These are phyloP conservation scores for Aspergillus ostianus DNA, from an alignment of 495 filamentous ascomycete genomes.

Conservation along the genomic window DNA sequence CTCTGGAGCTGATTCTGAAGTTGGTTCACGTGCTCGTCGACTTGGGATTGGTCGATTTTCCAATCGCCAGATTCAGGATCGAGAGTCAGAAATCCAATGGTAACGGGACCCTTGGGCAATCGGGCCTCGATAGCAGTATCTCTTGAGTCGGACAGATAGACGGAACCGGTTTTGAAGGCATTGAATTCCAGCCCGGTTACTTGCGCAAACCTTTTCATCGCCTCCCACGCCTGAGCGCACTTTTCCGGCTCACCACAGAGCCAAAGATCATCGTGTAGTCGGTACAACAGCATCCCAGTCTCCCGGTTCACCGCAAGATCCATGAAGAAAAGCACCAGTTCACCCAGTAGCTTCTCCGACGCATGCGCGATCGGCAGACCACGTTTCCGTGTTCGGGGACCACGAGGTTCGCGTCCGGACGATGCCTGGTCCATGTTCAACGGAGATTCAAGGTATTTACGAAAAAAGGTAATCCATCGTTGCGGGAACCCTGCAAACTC, in stretches of 20 bases:
- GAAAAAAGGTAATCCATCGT: constrained; percentile 56
- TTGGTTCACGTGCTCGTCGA: constrained; percentile 53
- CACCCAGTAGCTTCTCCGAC: constrained; percentile 52
- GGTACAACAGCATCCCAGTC: constrained; percentile 50
- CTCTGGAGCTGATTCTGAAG: constrained; percentile 51
- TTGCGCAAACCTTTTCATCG: constrained; percentile 46
- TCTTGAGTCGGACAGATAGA: constrained; percentile 31
- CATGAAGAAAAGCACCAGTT: constrained; percentile 56
- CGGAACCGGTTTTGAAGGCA: constrained; percentile 50
- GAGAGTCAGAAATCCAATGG: constrained; percentile 27
- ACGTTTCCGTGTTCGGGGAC: constrained; percentile 41
- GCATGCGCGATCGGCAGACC: constrained; percentile 55
- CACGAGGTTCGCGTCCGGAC: constrained; percentile 17
- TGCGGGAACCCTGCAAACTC: constrained; percentile 51
- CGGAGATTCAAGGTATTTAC: constrained; percentile 53
- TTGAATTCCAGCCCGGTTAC: constrained; percentile 53
- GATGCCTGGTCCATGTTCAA: constrained; percentile 44
- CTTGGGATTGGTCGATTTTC: constrained; percentile 51
- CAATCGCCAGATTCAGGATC: constrained; percentile 18
- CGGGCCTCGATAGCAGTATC: constrained; percentile 6
- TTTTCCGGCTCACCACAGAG: constrained; percentile 48
- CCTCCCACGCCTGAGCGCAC: constrained; percentile 52
- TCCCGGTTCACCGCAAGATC: constrained; percentile 57
- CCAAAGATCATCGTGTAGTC: constrained; percentile 62
- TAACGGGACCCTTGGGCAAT: constrained; percentile 22